These are phyloP conservation scores for Microcyclosporella mali DNA, from an alignment of 2,329 filamentous ascomycete species.

Conservation along the genomic window DNA sequence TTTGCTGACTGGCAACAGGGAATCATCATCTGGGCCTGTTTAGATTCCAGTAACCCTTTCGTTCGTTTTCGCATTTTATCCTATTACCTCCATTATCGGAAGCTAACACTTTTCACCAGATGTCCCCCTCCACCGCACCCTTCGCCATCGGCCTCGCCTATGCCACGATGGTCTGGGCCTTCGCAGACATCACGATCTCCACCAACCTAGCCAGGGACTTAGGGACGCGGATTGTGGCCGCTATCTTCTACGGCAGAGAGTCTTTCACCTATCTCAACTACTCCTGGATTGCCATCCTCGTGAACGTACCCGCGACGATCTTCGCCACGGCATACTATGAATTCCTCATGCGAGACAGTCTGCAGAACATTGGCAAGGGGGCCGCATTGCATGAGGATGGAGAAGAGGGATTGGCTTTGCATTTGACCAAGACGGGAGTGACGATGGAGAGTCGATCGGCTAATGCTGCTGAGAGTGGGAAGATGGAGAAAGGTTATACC, in stretches of 20 bases:
- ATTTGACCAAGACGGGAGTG: constrained; percentile 33
- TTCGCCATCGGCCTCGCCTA: constrained; percentile 54
- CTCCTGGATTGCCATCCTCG: constrained; percentile 49
- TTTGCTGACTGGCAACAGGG: constrained; percentile 28
- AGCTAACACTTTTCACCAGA: not conserved
- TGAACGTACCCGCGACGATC: constrained; percentile 53
- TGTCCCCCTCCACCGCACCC: constrained; percentile 43
- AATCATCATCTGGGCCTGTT: constrained; percentile 52
- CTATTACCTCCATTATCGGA: too few species aligned
- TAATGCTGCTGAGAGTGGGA: too few species aligned
- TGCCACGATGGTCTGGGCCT: constrained; percentile 49
- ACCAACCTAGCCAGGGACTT: constrained; percentile 56
- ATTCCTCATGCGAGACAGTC: constrained; percentile 48
- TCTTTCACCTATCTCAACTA: constrained; percentile 46
- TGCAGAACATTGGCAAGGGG: constrained; percentile 47
- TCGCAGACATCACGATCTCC: constrained; percentile 49
- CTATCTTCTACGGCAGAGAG: constrained; percentile 51
- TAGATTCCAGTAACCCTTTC: constrained; percentile 56
- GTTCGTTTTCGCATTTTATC: constrained; percentile 9
- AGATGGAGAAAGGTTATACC: not conserved
- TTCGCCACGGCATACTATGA: constrained; percentile 53
- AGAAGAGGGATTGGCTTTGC: constrained; percentile 45
- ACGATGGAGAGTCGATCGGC: too few species aligned
- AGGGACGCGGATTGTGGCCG: constrained; percentile 53
- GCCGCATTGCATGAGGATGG: constrained; percentile 47